phyloP scores from a whole-genome alignment of 345 rosid genomes.

The Camelina hispida region DNA sequence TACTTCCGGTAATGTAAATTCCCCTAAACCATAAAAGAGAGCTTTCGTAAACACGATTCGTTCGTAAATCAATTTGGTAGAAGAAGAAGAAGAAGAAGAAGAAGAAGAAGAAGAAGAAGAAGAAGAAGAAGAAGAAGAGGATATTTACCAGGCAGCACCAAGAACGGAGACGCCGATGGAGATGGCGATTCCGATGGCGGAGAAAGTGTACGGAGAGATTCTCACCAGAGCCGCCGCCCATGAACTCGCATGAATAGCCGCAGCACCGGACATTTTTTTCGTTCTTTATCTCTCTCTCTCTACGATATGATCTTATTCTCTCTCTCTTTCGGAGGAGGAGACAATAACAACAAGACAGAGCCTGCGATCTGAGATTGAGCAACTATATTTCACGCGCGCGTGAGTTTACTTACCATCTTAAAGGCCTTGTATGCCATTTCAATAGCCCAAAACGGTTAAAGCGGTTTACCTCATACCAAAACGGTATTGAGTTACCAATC shows the following conservation, averaged over 20 bases:
- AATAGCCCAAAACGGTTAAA: not conserved
- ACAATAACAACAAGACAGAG: not conserved
- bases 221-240: slow-evolving; percentile 72
- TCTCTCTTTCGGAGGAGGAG: slow-evolving; percentile 8
- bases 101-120: not conserved
- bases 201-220: slow-evolving; percentile 88
- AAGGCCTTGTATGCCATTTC: not conserved
- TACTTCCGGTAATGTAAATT: slow-evolving; percentile 90
- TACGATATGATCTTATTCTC: not conserved
- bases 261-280: slow-evolving; percentile 43
- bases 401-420: not conserved
- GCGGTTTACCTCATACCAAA: too few species aligned
- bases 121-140: not conserved
- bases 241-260: slow-evolving; percentile 59
- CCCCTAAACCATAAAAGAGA: slow-evolving; percentile 55
- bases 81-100: not conserved
- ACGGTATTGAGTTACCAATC: too few species aligned
- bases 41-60: not conserved
- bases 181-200: slow-evolving; percentile 88
- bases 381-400: slow-evolving; percentile 16
- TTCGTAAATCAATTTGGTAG: not conserved
- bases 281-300: not conserved
- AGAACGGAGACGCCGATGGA: slow-evolving; percentile 95
- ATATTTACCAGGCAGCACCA: slow-evolving; percentile 88
- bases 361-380: slow-evolving; percentile 8